Percentiles rank a stretch among this genome's conserved stretches.
Evolutionary conservation across 2,329 filamentous ascomycete genomes (phyloP).

Genomic region (Colletotrichum liriopes): DNA sequence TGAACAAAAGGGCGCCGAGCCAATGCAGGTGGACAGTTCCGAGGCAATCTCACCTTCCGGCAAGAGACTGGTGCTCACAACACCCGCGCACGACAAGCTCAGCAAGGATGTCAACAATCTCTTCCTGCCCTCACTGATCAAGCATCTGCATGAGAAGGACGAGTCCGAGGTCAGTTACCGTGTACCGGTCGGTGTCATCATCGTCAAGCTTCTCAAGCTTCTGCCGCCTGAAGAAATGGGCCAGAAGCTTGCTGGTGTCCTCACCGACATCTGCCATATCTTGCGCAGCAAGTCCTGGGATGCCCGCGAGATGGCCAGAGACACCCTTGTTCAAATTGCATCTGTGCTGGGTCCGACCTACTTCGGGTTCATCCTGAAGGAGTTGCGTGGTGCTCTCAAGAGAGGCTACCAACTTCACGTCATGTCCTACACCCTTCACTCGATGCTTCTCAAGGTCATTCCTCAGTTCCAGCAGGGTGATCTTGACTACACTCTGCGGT

Average conservation of each 20-base stretch:
- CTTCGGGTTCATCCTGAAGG: constrained; percentile 94
- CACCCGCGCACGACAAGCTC: constrained; percentile 79
- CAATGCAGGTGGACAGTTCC: constrained; percentile 60
- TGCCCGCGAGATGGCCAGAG: constrained; percentile 90
- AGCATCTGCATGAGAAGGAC: constrained; percentile 93
- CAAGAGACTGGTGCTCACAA: constrained; percentile 71
- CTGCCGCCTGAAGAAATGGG: constrained; percentile 82
- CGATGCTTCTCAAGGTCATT: constrained; percentile 83
- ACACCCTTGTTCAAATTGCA: constrained; percentile 88
- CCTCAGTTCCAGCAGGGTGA: constrained; percentile 85
- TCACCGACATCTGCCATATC: constrained; percentile 95
- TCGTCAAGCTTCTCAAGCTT: constrained; percentile 88
- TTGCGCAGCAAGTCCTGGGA: constrained; percentile 91
- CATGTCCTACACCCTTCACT: constrained; percentile 94
- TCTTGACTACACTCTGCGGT: constrained; percentile 87
- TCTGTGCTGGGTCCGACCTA: constrained; percentile 85
- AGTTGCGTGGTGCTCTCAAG: constrained; percentile 85
- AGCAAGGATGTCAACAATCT: constrained; percentile 79
- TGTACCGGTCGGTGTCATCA: constrained; percentile 89
- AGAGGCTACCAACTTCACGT: constrained; percentile 95
- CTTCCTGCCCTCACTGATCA: constrained; percentile 84
- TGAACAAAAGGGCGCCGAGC: constrained; percentile 52
- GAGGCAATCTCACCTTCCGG: constrained; percentile 43
- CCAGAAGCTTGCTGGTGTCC: constrained; percentile 82
- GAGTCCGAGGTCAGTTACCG: constrained; percentile 94